Conservation (phyloP, 2,329 filamentous ascomycete species). For the Calonectria pteridis region DNA sequence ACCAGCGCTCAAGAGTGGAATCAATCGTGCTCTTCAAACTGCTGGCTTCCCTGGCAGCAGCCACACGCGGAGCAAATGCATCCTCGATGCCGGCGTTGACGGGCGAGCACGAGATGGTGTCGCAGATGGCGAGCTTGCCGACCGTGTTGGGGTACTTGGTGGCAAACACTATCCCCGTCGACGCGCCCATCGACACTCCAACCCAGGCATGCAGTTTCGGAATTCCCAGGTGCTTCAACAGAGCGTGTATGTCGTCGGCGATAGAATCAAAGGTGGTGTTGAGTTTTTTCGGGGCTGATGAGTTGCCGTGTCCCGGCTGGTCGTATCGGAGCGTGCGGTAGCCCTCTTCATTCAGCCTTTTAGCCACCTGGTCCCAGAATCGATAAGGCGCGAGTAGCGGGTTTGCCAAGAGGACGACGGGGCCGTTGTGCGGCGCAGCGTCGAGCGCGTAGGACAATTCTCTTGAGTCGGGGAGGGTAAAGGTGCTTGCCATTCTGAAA, state of each 20-base stretch:
- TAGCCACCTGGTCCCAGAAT: slow-evolving; percentile 56
- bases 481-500: slow-evolving; percentile 35
- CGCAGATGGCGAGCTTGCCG: slow-evolving; percentile 54
- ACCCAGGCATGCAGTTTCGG: slow-evolving; percentile 54
- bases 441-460: slow-evolving; percentile 48
- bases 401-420: slow-evolving; percentile 55
- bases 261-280: slow-evolving; percentile 55
- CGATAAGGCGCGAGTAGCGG: slow-evolving; percentile 52
- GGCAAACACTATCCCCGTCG: slow-evolving; percentile 54
- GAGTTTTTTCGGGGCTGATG: slow-evolving; percentile 49
- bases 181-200: slow-evolving; percentile 60
- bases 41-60: slow-evolving; percentile 49
- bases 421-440: slow-evolving; percentile 32
- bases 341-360: slow-evolving; percentile 48
- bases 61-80: slow-evolving; percentile 51
- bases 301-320: slow-evolving; percentile 57
- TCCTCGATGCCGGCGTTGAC: slow-evolving; percentile 51
- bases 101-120: slow-evolving; percentile 55
- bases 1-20: slow-evolving; percentile 56
- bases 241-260: slow-evolving; percentile 52
- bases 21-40: slow-evolving; percentile 48
- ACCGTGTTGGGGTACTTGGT: slow-evolving; percentile 54
- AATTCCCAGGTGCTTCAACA: slow-evolving; percentile 50
- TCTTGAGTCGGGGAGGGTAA: slow-evolving; percentile 45
- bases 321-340: slow-evolving; percentile 59